These are phyloP conservation scores for Agaricus sinodeliciosus DNA, from an alignment of 768 basidiomycete species.

Conservation along the genomic window DNA sequence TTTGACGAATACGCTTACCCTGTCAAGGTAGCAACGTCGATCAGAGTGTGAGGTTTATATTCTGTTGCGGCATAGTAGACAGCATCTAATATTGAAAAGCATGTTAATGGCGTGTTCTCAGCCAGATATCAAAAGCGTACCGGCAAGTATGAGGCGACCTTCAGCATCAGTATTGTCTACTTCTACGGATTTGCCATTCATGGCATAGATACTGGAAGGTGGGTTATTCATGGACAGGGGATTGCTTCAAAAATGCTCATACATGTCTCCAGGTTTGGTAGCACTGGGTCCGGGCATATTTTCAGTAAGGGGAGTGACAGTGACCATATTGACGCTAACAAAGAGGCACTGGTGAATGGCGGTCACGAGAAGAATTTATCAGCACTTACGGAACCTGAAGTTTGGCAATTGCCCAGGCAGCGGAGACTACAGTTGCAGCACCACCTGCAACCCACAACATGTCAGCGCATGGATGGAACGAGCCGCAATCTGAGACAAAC, in stretches of 20 bases:
- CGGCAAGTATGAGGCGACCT: conserved; percentile 70
- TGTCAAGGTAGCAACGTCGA: conserved; percentile 86
- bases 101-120: not conserved
- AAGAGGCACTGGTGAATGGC: not conserved
- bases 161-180: conserved; percentile 88
- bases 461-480: not conserved
- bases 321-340: conserved; percentile 65
- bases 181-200: conserved; percentile 85
- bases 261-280: conserved; percentile 87
- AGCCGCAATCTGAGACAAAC: conserved; percentile 22
- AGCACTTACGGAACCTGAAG: conserved; percentile 66
- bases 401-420: conserved; percentile 74
- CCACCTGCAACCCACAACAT: conserved; percentile 39
- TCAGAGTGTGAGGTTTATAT: conserved; percentile 74
- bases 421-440: conserved; percentile 70
- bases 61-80: conserved; percentile 75
- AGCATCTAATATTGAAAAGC: conserved; percentile 44
- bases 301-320: conserved; percentile 70
- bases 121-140: conserved; percentile 23
- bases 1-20: conserved; percentile 37
- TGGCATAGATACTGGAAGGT: conserved; percentile 59
- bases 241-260: conserved; percentile 16
- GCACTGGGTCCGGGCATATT: conserved; percentile 76
- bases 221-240: not conserved
- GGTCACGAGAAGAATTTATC: not conserved